Evolutionary conservation across 139 green algal species (phyloP).

Genomic region (Picochlorum sp.): DNA sequence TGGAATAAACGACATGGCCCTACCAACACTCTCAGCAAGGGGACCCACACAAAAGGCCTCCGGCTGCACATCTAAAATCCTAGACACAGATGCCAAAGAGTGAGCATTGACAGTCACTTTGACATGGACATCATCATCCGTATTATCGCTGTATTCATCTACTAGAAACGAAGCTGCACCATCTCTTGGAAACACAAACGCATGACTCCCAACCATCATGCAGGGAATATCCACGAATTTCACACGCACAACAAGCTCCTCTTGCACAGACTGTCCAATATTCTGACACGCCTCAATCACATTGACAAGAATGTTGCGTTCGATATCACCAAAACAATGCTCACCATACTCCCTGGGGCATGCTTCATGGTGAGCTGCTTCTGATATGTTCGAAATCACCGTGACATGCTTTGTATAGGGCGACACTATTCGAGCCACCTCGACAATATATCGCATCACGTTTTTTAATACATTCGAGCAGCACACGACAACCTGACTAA

Average conservation of each 20-base stretch:
- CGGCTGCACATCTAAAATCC: constrained; percentile 33
- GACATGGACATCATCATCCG: not conserved
- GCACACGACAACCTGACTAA: not conserved
- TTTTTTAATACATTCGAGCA: constrained; percentile 3
- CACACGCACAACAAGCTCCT: not conserved
- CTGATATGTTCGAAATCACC: no score
- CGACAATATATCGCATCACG: no score
- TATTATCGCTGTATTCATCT: not conserved
- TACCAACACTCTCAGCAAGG: constrained; percentile 30
- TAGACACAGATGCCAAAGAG: constrained; percentile 28
- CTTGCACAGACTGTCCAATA: not conserved
- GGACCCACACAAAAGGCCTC: constrained; percentile 50
- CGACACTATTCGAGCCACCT: no score
- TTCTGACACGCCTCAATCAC: not conserved
- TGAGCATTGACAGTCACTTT: constrained; percentile 48
- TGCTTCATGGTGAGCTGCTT: no score
- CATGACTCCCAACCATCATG: constrained; percentile 1
- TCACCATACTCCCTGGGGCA: no score
- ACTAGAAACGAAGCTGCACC: not conserved
- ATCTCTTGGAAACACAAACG: not conserved
- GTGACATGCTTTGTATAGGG: no score
- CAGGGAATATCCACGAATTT: not conserved
- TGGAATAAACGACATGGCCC: constrained; percentile 30
- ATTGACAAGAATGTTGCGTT: not conserved
- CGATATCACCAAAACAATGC: no score